phyloP scores from a whole-genome alignment of 2,329 filamentous ascomycete species.

The Penicillium sp. region DNA sequence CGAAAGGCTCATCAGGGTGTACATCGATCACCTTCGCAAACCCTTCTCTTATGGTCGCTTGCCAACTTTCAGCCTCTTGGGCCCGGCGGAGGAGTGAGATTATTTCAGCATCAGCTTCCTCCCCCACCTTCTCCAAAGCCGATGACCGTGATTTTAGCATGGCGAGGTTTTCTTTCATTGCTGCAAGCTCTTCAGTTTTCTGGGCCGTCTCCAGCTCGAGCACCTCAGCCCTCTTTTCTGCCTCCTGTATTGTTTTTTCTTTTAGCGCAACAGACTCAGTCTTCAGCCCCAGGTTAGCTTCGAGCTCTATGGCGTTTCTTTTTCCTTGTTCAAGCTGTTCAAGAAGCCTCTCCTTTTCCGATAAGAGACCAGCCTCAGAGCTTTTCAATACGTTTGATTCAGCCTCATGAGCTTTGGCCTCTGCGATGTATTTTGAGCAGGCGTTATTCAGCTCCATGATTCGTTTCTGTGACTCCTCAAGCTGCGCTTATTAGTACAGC shows the following conservation, averaged over 20 bases:
- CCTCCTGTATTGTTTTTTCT: slow-evolving; percentile 1
- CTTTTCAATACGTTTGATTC: slow-evolving; percentile 20
- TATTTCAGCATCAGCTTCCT: slow-evolving; percentile 20
- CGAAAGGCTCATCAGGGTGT: slow-evolving; percentile 12
- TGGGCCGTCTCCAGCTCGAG: slow-evolving; percentile 12
- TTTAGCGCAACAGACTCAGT: slow-evolving; percentile 4
- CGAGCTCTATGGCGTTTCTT: slow-evolving; percentile 17
- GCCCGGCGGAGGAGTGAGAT: slow-evolving; percentile 19
- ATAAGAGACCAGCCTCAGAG: slow-evolving; percentile 12
- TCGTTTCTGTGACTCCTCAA: slow-evolving; percentile 14
- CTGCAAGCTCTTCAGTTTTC: slow-evolving; percentile 27
- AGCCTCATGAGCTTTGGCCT: slow-evolving; percentile 10
- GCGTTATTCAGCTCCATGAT: slow-evolving; percentile 15
- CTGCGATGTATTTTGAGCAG: slow-evolving; percentile 9
- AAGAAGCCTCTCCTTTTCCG: slow-evolving; percentile 15
- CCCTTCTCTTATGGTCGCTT: slow-evolving; percentile 16
- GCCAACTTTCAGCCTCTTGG: slow-evolving; percentile 21
- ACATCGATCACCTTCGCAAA: slow-evolving; percentile 15
- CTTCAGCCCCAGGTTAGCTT: slow-evolving; percentile 9
- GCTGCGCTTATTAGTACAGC: slow-evolving; percentile 17
- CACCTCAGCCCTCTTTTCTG: slow-evolving; percentile 11
- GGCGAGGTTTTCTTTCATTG: slow-evolving; percentile 8
- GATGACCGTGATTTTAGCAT: slow-evolving; percentile 10
- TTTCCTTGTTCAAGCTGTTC: slow-evolving; percentile 17
- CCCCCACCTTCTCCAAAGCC: slow-evolving; percentile 16